A percentile compares a stretch with the other conserved stretches of the same genome.
Conservation (phyloP, 768 basidiomycete genomes). For the Psilocybe subaeruginosa region DNA sequence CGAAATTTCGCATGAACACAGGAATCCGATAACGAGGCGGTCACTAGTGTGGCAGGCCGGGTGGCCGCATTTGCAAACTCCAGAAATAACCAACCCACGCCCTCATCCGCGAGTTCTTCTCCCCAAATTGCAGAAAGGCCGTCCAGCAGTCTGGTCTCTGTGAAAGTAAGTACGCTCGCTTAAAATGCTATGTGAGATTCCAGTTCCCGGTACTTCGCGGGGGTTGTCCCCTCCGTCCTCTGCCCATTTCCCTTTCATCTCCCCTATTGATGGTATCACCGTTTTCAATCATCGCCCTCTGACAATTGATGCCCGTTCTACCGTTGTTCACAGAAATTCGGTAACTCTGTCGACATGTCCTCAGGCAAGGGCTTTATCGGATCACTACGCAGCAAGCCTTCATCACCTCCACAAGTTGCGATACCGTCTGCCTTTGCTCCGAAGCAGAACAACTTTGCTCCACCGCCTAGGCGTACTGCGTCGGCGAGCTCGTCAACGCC, state of each 20-base stretch:
- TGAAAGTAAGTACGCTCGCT: conserved; percentile 25
- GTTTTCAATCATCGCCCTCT: not conserved
- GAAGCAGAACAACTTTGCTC: conserved; percentile 48
- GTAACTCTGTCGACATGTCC: conserved; percentile 55
- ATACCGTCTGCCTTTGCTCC: conserved; percentile 42
- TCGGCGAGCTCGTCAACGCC: conserved; percentile 28
- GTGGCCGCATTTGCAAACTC: conserved; percentile 57
- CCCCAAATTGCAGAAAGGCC: conserved; percentile 34
- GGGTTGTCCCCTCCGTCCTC: not conserved
- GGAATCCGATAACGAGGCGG: conserved; percentile 40
- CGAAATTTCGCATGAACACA: conserved; percentile 19
- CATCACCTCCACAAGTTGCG: conserved; percentile 36
- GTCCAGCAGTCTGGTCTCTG: conserved; percentile 25
- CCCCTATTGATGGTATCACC: conserved; percentile 14
- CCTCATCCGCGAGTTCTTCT: conserved; percentile 18
- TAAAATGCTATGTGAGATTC: conserved; percentile 3
- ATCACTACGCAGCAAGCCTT: conserved; percentile 44
- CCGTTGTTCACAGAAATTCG: conserved; percentile 50
- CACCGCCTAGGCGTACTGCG: conserved; percentile 48
- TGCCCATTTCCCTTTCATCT: conserved; percentile 2
- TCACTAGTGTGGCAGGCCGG: conserved; percentile 48
- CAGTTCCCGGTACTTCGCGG: not conserved
- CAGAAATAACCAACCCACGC: conserved; percentile 21
- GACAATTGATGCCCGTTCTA: not conserved
- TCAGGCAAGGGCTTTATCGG: conserved; percentile 50